Percentiles rank a stretch among this genome's conserved stretches.
These are phyloP conservation scores for Pleoardoris graminearum DNA, from an alignment of 2,329 filamentous ascomycete species.

Conservation along the genomic window DNA sequence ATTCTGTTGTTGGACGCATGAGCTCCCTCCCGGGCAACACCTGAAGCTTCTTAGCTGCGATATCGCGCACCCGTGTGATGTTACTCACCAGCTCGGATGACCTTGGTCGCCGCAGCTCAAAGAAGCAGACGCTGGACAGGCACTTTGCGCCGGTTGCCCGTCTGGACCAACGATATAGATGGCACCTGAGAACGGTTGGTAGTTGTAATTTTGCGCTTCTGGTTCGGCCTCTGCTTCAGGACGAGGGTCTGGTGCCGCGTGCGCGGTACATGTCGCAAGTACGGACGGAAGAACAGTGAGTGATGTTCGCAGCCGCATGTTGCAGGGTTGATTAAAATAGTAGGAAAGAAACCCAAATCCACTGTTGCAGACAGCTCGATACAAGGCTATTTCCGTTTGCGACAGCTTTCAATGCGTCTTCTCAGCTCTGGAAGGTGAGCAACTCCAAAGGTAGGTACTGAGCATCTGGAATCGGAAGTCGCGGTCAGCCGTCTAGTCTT, in stretches of 20 bases:
- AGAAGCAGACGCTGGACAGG: slow-evolving; percentile 41
- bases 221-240: slow-evolving; percentile 25
- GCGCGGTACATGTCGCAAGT: slow-evolving; percentile 18
- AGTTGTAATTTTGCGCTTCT: slow-evolving; percentile 36
- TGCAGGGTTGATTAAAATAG: not conserved
- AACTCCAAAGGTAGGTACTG: not conserved
- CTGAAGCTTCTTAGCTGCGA: slow-evolving; percentile 19
- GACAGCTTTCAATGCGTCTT: slow-evolving; percentile 9
- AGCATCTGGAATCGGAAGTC: slow-evolving; percentile 5
- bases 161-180: slow-evolving; percentile 44
- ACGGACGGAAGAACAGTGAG: slow-evolving; percentile 15
- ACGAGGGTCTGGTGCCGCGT: slow-evolving; percentile 29
- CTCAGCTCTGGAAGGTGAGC: slow-evolving; percentile 1
- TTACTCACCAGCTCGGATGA: slow-evolving; percentile 48
- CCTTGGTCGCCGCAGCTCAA: slow-evolving; percentile 49
- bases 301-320: slow-evolving; percentile 23
- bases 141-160: slow-evolving; percentile 38
- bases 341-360: not conserved
- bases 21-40: slow-evolving; percentile 44
- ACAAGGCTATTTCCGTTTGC: too few relatives aligned
- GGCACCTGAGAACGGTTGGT: slow-evolving; percentile 47
- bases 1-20: slow-evolving; percentile 37
- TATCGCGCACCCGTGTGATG: not conserved
- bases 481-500: slow-evolving; percentile 23
- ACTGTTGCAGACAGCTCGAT: not conserved